Evolutionary conservation across 202 grass and related monocot species (phyloP).

Genomic region (Setaria viridis): DNA sequence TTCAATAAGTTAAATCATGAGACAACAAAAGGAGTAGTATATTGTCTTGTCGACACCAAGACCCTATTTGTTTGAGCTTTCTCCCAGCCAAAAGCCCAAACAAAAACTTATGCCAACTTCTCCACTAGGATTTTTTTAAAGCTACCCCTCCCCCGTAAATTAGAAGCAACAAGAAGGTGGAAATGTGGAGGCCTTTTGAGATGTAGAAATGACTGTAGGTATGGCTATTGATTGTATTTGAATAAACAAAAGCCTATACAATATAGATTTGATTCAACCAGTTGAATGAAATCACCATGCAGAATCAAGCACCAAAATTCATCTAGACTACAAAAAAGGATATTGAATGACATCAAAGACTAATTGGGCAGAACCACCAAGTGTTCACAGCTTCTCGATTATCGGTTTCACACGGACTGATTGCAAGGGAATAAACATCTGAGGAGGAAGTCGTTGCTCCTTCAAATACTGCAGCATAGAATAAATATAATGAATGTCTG

Average conservation of each 20-base stretch:
- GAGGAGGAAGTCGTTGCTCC: conserved; percentile 86
- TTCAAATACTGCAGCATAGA: conserved; percentile 87
- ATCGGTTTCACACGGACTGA: conserved; percentile 83
- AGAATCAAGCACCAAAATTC: conserved; percentile 9
- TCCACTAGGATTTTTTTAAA: too few species aligned
- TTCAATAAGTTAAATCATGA: too few species aligned
- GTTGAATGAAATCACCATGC: not conserved
- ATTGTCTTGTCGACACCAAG: too few species aligned
- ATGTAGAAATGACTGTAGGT: too few species aligned
- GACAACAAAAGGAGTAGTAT: too few species aligned
- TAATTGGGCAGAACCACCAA: conserved; percentile 81
- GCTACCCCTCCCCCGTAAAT: too few species aligned
- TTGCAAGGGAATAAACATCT: conserved; percentile 94
- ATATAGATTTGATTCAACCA: not conserved
- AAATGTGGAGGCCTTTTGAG: too few species aligned
- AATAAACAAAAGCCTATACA: not conserved
- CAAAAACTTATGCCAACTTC: too few species aligned
- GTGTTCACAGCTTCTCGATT: conserved; percentile 78
- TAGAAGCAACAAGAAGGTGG: too few species aligned
- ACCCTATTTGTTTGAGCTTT: too few species aligned
- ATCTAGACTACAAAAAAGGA: conserved; percentile 53
- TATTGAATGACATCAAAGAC: conserved; percentile 98
- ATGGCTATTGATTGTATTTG: too few species aligned
- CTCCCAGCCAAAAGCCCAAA: too few species aligned
- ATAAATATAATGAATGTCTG: conserved; percentile 15